Conservation (phyloP, 2,329 filamentous ascomycete genomes). For the Cercospora nicotianae region DNA sequence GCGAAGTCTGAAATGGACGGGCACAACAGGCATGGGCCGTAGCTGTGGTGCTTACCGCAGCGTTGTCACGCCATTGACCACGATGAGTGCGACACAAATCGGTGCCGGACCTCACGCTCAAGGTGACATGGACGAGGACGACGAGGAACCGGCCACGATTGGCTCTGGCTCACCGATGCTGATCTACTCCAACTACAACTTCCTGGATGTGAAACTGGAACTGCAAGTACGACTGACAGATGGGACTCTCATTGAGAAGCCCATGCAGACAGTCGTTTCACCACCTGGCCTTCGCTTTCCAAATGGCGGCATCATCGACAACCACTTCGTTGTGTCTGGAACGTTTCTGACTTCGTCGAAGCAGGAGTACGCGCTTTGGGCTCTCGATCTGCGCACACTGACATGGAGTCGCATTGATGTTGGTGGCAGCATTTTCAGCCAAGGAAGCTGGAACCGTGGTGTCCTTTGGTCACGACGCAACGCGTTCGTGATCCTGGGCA, state of each 20-base stretch:
- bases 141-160: conserved; percentile 38
- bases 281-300: conserved; percentile 93
- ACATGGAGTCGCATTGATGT: conserved; percentile 97
- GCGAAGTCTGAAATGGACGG: conserved; percentile 91
- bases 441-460: conserved; percentile 96
- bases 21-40: conserved; percentile 79
- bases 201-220: conserved; percentile 93
- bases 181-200: conserved; percentile 99
- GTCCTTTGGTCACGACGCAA: conserved; percentile 91
- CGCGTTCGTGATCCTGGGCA: conserved; percentile 91
- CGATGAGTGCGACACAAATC: conserved; percentile 64
- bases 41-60: conserved; percentile 96
- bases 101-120: conserved; percentile 57
- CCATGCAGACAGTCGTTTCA: conserved; percentile 83
- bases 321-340: conserved; percentile 94
- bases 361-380: conserved; percentile 97
- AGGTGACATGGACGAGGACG: conserved; percentile 43
- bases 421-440: conserved; percentile 88
- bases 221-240: conserved; percentile 84
- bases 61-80: conserved; percentile 81
- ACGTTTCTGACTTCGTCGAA: conserved; percentile 97
- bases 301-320: conserved; percentile 92
- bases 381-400: conserved; percentile 80
- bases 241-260: conserved; percentile 78
- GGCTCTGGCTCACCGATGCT: conserved; percentile 69